Conservation (phyloP, 169 alveolate genomes). For the Cystoisospora suis region DNA sequence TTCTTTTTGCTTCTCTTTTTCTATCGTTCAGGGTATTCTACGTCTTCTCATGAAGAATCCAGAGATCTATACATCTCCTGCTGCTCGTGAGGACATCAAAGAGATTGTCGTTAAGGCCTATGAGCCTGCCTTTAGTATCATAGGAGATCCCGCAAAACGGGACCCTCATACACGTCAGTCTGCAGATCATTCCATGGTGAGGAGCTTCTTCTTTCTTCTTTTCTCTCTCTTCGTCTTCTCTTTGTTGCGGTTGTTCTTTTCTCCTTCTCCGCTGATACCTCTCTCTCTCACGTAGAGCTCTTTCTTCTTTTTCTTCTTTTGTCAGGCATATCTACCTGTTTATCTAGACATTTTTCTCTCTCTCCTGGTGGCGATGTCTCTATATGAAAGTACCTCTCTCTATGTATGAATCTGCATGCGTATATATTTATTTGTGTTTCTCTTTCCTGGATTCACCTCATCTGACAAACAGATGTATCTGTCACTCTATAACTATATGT, state of each 20-base stretch:
- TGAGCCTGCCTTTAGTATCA: constrained; percentile 88
- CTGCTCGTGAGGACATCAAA: constrained; percentile 45
- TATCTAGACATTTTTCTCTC: neutral
- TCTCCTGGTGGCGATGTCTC: no score
- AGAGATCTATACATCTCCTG: neutral
- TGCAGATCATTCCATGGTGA: constrained; percentile 87
- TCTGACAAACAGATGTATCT: neutral
- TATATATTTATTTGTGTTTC: neutral
- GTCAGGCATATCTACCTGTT: neutral
- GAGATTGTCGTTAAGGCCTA: constrained; percentile 67
- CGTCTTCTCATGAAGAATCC: constrained; percentile 48
- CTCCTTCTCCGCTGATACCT: neutral
- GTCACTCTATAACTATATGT: neutral
- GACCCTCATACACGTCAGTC: constrained; percentile 81
- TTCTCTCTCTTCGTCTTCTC: neutral
- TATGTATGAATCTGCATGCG: neutral
- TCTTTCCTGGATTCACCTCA: neutral
- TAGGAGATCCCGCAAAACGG: constrained; percentile 89
- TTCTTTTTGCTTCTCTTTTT: no score
- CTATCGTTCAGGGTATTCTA: constrained; percentile 22
- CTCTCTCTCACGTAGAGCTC: neutral
- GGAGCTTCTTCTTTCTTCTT: no score
- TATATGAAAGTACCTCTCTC: no score
- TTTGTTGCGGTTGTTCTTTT: neutral
- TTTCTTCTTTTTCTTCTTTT: no score